These are phyloP conservation scores for Pyrus betulifolia DNA, from an alignment of 306 rosid genomes.

Conservation along the genomic window DNA sequence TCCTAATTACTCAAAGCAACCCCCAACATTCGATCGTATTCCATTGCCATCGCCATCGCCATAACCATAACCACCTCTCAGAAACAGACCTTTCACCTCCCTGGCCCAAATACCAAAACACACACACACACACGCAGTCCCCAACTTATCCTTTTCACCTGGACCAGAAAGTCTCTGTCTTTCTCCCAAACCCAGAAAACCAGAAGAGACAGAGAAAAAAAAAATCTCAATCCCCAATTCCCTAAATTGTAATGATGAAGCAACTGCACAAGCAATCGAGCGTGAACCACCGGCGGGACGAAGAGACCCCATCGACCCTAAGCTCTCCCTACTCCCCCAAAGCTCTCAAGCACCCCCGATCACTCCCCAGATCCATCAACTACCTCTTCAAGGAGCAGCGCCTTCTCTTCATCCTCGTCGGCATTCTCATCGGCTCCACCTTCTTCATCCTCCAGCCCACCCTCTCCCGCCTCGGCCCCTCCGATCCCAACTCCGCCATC, in stretches of 20 bases:
- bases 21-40: not conserved
- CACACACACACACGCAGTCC: not conserved
- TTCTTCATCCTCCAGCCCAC: conserved; percentile 83
- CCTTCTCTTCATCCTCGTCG: conserved; percentile 73
- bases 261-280: conserved; percentile 63
- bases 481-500: conserved; percentile 29
- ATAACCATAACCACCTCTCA: not conserved
- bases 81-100: not conserved
- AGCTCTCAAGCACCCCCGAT: conserved; percentile 55
- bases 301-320: conserved; percentile 39
- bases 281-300: conserved; percentile 65
- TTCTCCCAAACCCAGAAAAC: not conserved
- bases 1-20: not conserved
- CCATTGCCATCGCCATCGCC: not conserved
- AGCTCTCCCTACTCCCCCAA: conserved; percentile 70
- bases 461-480: conserved; percentile 56
- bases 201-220: not conserved
- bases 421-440: conserved; percentile 80
- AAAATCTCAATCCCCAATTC: not conserved
- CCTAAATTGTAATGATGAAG: conserved; percentile 34
- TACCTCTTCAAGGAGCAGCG: conserved; percentile 78
- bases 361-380: conserved; percentile 85
- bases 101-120: not conserved
- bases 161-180: not conserved
- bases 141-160: not conserved